Conservation (phyloP, 495 filamentous ascomycete species). For the Neurospora sp. region DNA sequence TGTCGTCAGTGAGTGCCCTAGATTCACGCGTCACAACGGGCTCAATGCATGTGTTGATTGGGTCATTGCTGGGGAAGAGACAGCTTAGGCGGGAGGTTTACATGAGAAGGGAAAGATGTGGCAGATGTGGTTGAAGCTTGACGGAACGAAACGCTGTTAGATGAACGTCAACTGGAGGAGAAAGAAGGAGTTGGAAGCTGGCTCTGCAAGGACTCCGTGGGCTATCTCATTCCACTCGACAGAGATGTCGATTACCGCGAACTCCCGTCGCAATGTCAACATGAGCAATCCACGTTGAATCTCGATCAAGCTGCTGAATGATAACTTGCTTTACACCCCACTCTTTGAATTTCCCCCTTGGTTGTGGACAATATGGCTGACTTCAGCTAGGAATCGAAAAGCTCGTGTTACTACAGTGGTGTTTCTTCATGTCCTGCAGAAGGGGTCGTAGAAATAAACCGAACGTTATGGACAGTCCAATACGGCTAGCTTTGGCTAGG, state of each 20-base stretch:
- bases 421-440: background rate
- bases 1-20: background rate
- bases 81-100: background rate
- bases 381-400: background rate
- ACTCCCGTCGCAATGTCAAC: background rate
- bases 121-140: background rate
- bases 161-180: background rate
- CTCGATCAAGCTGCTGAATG: background rate
- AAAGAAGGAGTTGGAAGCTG: background rate
- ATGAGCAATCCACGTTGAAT: background rate
- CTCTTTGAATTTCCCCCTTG: background rate
- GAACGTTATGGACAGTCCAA: too few relatives aligned
- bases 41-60: background rate
- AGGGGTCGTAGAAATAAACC: too few relatives aligned
- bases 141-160: background rate
- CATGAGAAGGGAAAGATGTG: background rate
- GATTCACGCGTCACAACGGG: background rate
- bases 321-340: background rate
- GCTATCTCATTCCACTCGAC: background rate
- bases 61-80: background rate
- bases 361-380: background rate
- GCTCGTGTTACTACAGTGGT: background rate
- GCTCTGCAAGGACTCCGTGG: background rate
- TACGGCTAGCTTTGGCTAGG: too few relatives aligned
- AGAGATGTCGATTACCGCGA: background rate